Conservation (phyloP, 2,329 filamentous ascomycete species). For the Fusarium scirpi region DNA sequence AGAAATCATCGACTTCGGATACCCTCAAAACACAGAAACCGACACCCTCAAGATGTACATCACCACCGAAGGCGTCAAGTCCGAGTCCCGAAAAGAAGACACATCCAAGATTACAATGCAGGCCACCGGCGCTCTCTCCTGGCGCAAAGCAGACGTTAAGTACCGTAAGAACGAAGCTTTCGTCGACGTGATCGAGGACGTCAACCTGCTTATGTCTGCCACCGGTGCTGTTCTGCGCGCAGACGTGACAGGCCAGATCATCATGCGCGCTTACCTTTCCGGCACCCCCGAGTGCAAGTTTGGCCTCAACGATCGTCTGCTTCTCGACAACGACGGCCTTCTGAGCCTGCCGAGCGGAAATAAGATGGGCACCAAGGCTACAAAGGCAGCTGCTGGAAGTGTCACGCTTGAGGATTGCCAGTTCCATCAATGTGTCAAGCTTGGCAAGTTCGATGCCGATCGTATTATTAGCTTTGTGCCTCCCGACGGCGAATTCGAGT, state of each 20-base stretch:
- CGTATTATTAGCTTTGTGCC: conserved; percentile 97
- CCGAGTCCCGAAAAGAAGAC: conserved; percentile 85
- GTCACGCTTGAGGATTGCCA: conserved; percentile 98
- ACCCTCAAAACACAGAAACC: conserved; percentile 98
- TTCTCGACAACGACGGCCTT: conserved; percentile 83
- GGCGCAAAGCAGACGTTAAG: conserved; percentile 97
- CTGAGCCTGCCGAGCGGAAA: conserved; percentile 78
- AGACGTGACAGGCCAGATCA: conserved; percentile 96
- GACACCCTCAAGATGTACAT: conserved; percentile 99
- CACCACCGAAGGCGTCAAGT: conserved; percentile 98
- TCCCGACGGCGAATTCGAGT: conserved; percentile 96
- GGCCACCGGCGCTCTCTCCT: conserved; percentile 94
- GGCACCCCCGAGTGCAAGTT: conserved; percentile 99
- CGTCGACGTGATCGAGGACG: conserved; percentile 98
- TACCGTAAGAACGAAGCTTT: conserved; percentile 99
- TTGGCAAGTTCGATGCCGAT: conserved; percentile 96
- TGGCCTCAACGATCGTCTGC: conserved; percentile 92
- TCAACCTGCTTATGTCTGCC: conserved; percentile 99
- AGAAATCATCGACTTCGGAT: conserved; percentile 99
- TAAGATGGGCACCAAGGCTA: conserved; percentile 84
- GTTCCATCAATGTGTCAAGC: conserved; percentile 98
- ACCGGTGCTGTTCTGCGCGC: conserved; percentile 94
- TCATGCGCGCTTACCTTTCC: conserved; percentile 97
- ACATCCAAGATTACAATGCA: conserved; percentile 99
- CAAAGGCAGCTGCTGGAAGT: conserved; percentile 92